Percentiles rank a stretch among this genome's conserved stretches.
phyloP scores from a whole-genome alignment of 352 stramenopile species.

The Globisporangium emineosum region DNA sequence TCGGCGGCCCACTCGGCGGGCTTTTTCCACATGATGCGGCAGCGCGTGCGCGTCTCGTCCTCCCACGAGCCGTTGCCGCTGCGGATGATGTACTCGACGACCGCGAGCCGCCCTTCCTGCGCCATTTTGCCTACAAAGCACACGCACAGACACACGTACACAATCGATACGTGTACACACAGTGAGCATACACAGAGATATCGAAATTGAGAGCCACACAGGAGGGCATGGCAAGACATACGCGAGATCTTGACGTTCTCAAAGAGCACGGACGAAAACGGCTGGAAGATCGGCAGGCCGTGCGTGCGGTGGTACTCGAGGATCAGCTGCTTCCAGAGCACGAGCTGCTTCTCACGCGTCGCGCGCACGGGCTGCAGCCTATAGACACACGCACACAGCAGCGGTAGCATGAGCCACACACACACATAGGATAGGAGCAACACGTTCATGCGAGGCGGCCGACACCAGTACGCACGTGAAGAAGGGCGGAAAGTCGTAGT shows the following conservation, averaged over 20 bases:
- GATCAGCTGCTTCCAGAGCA: slow-evolving; percentile 84
- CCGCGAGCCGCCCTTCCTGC: slow-evolving; percentile 52
- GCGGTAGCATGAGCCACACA: background rate
- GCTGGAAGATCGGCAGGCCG: slow-evolving; percentile 68
- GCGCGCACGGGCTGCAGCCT: slow-evolving; percentile 78
- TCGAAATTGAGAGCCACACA: background rate
- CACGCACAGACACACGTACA: no score
- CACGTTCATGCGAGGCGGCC: no score
- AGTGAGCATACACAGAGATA: background rate
- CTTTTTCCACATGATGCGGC: slow-evolving; percentile 86
- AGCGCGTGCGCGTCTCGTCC: slow-evolving; percentile 75
- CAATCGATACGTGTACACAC: background rate
- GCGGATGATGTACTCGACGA: slow-evolving; percentile 74
- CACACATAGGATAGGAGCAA: background rate
- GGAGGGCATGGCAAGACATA: slow-evolving; percentile 12
- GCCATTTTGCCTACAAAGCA: slow-evolving; percentile 64
- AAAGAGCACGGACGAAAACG: slow-evolving; percentile 63
- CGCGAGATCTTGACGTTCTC: slow-evolving; percentile 84
- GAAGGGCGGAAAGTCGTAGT: slow-evolving; percentile 86
- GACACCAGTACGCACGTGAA: slow-evolving; percentile 59
- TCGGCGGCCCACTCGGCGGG: slow-evolving; percentile 75
- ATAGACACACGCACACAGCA: no score
- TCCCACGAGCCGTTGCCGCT: slow-evolving; percentile 80
- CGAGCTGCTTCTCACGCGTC: slow-evolving; percentile 84
- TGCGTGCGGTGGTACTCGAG: slow-evolving; percentile 81